Conservation (phyloP, 164 flowering plant species). For the Magnolia sinica region DNA sequence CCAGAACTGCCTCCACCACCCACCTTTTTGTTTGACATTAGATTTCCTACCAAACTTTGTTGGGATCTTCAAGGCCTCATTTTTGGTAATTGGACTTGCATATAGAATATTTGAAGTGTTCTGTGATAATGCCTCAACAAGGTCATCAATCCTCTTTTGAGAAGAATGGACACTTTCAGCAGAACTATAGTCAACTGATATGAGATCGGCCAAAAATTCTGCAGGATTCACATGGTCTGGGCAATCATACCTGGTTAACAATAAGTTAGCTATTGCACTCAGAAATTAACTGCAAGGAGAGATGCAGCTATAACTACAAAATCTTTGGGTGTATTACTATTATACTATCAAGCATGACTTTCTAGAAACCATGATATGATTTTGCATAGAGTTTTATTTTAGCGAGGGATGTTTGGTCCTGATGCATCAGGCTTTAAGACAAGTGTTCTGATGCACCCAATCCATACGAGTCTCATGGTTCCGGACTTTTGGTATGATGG, state of each 20-base stretch:
- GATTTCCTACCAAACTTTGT: conserved; percentile 28
- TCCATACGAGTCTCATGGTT: background rate
- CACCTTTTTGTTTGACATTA: conserved; percentile 42
- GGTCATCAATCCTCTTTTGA: conserved; percentile 77
- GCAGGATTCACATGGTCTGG: conserved; percentile 97
- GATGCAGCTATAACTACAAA: background rate
- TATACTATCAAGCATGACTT: background rate
- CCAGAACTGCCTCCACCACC: conserved; percentile 91
- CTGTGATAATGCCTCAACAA: conserved; percentile 70
- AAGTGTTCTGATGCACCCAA: background rate
- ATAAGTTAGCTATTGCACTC: conserved; percentile 8
- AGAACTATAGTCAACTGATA: conserved; percentile 89
- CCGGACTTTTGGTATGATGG: background rate
- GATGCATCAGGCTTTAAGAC: background rate
- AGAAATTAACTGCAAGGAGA: background rate
- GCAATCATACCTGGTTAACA: conserved; percentile 57
- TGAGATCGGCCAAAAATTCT: conserved; percentile 96
- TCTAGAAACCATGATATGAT: background rate
- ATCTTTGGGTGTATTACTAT: background rate
- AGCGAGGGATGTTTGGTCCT: background rate
- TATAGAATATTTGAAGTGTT: conserved; percentile 46
- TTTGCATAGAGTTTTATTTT: too few relatives aligned
- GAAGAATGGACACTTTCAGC: conserved; percentile 73
- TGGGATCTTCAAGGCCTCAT: conserved; percentile 17
- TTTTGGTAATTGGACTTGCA: conserved; percentile 49